Conservation (phyloP, 495 filamentous ascomycete species). For the Penicillium pancosmium region DNA sequence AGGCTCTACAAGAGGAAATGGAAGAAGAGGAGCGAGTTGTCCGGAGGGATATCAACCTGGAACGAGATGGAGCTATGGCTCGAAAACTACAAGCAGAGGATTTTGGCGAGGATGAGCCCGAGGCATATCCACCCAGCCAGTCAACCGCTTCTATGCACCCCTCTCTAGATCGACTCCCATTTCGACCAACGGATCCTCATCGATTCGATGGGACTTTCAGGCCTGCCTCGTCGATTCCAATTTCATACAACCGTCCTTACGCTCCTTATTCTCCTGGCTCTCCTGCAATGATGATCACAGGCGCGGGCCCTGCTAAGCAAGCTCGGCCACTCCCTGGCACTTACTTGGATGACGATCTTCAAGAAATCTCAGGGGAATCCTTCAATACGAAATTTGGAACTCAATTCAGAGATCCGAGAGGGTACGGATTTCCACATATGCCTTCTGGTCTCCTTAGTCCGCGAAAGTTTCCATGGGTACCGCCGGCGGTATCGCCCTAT, state of each 20-base stretch:
- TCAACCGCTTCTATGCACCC: not conserved
- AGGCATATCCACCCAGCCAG: not conserved
- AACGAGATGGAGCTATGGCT: constrained; percentile 52
- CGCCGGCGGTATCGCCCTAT: not conserved
- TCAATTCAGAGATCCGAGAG: not conserved
- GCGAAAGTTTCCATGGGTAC: not conserved
- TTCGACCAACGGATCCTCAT: not conserved
- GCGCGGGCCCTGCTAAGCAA: not conserved
- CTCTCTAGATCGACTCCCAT: not conserved
- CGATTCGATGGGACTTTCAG: not conserved
- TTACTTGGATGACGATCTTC: constrained; percentile 23
- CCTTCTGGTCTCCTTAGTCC: not conserved
- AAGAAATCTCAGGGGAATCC: constrained; percentile 23
- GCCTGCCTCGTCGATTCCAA: not conserved
- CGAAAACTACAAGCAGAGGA: constrained; percentile 20
- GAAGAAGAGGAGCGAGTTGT: constrained; percentile 29
- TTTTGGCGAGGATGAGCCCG: constrained; percentile 1
- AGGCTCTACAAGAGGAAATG: constrained; percentile 36
- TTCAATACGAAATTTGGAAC: constrained; percentile 18
- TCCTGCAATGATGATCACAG: too few species aligned
- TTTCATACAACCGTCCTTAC: not conserved
- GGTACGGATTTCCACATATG: not conserved
- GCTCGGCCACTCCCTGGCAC: constrained; percentile 8
- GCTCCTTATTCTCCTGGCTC: too few species aligned
- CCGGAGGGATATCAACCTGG: constrained; percentile 14